Evolutionary conservation across 2,329 filamentous ascomycete genomes (phyloP).

Genomic region (Phyllosticta citriasiana): DNA sequence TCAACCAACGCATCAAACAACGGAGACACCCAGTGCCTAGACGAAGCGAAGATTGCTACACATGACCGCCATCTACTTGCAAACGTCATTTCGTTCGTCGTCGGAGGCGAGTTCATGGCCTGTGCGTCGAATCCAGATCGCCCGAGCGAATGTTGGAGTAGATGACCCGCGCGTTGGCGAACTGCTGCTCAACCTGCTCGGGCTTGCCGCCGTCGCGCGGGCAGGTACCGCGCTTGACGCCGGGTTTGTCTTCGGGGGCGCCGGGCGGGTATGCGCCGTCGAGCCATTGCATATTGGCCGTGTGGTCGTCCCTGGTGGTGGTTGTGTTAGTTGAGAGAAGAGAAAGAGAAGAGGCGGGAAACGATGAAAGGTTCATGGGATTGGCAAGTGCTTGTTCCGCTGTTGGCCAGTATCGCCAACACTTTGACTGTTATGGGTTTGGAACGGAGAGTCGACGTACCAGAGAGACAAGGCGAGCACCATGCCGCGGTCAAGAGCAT

Average conservation of each 20-base stretch:
- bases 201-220: constrained; percentile 26
- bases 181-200: constrained; percentile 26
- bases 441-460: neutral
- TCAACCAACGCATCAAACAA: neutral
- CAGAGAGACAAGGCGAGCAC: constrained; percentile 48
- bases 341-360: neutral
- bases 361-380: neutral
- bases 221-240: constrained; percentile 29
- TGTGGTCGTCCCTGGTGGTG: constrained; percentile 53
- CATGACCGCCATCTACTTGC: too few species aligned
- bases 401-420: too few species aligned
- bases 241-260: constrained; percentile 21
- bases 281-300: constrained; percentile 64
- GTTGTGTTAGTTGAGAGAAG: neutral
- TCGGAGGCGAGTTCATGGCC: neutral
- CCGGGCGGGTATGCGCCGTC: constrained; percentile 53
- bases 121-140: constrained; percentile 30
- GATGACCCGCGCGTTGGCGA: constrained; percentile 24
- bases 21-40: neutral
- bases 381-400: too few species aligned
- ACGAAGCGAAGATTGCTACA: constrained; percentile 1
- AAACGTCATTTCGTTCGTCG: neutral
- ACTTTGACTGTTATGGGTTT: too few species aligned
- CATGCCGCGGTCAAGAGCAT: constrained; percentile 48
- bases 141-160: constrained; percentile 33